phyloP scores from a whole-genome alignment of 2,329 filamentous ascomycete genomes.

The Ascochyta rabiei region DNA sequence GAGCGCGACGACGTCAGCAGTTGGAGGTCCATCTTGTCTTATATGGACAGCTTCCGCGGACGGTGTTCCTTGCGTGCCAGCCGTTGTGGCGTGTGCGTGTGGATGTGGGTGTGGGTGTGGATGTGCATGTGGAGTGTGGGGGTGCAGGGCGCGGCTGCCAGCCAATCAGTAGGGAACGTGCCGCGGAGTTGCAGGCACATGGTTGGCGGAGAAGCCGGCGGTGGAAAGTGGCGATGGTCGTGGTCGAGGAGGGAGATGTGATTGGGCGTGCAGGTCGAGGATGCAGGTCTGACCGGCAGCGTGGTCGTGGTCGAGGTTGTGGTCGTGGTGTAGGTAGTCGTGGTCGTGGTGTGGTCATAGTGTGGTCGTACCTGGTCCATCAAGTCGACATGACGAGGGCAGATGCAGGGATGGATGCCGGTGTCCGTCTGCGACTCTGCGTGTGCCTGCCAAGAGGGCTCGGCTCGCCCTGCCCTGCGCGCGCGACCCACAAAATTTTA shows the following conservation, averaged over 20 bases:
- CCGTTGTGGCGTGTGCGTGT: too few species aligned
- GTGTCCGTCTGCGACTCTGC: too few species aligned
- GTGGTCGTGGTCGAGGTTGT: too few species aligned
- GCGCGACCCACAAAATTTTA: too few species aligned
- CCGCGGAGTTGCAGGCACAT: conserved; percentile 1
- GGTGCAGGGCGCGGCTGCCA: conserved; percentile 3
- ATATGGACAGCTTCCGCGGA: conserved; percentile 2
- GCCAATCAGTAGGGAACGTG: conserved; percentile 38
- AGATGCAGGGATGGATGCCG: too few species aligned
- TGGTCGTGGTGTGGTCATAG: too few species aligned
- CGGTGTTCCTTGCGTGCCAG: not conserved
- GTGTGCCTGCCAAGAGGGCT: not conserved
- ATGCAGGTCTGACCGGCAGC: too few species aligned
- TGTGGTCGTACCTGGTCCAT: too few species aligned
- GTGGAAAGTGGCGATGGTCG: not conserved
- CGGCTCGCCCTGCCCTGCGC: conserved; percentile 22
- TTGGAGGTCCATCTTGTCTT: conserved; percentile 9
- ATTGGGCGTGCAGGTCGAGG: conserved; percentile 9
- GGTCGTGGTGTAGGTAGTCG: too few species aligned
- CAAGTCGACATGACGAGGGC: too few species aligned
- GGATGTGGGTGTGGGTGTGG: too few species aligned
- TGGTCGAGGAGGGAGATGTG: not conserved
- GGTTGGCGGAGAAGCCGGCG: conserved; percentile 1
- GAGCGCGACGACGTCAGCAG: not conserved
- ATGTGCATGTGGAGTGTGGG: too few species aligned